Conservation (phyloP, 2,329 filamentous ascomycete species). For the Microsporum audouinii region DNA sequence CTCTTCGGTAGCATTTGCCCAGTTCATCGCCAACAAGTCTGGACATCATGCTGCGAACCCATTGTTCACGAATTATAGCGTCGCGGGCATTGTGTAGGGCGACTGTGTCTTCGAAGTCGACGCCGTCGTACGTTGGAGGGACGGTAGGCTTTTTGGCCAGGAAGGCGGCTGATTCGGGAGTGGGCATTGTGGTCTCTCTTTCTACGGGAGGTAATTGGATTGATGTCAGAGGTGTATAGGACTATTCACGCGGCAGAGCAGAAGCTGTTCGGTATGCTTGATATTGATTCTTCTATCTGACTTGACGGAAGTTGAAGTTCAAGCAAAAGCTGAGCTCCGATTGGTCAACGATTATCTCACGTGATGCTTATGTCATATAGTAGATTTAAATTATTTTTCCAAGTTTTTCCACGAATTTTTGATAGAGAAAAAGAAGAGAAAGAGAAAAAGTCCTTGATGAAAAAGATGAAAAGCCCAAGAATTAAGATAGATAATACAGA, state of each 20-base stretch:
- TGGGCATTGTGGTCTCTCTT: slow-evolving; percentile 42
- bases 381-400: background rate
- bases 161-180: slow-evolving; percentile 53
- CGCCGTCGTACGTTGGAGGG: slow-evolving; percentile 53
- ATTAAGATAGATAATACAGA: background rate
- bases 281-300: background rate
- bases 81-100: slow-evolving; percentile 54
- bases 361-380: background rate
- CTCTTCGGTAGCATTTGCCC: slow-evolving; percentile 54
- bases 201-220: background rate
- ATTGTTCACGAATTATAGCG: slow-evolving; percentile 55
- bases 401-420: background rate
- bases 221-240: background rate
- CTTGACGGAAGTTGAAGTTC: background rate
- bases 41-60: slow-evolving; percentile 59
- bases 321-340: background rate
- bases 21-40: slow-evolving; percentile 54
- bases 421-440: background rate
- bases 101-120: slow-evolving; percentile 55
- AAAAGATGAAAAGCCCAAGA: background rate
- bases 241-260: background rate
- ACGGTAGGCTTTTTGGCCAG: slow-evolving; percentile 55
- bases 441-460: background rate
- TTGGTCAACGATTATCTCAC: background rate
- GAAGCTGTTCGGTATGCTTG: background rate